Conservation (phyloP, 1,284 basidiomycete species). For the Tilletia caries region DNA sequence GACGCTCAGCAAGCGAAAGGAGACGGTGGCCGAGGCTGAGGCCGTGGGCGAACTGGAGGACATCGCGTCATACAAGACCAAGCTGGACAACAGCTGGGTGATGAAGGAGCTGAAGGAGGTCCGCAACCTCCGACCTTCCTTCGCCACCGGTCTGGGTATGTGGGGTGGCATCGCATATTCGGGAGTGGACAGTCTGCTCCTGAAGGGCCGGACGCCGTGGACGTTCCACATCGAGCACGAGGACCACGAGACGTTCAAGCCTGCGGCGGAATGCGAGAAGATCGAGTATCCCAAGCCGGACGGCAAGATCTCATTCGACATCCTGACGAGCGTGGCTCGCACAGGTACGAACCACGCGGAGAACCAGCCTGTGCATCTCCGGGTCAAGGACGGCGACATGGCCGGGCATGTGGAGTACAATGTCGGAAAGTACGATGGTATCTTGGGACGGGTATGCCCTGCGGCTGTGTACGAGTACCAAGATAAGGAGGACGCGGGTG, state of each 20-base stretch:
- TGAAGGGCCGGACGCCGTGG: constrained; percentile 86
- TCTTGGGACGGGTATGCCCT: constrained; percentile 85
- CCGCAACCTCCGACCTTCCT: constrained; percentile 88
- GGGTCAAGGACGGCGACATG: constrained; percentile 58
- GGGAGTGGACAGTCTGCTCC: constrained; percentile 78
- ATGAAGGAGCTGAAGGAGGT: constrained; percentile 84
- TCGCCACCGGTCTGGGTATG: constrained; percentile 78
- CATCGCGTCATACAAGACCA: constrained; percentile 72
- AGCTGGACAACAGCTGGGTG: constrained; percentile 79
- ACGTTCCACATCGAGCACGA: constrained; percentile 71
- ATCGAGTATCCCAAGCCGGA: constrained; percentile 89
- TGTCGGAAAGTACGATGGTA: constrained; percentile 69
- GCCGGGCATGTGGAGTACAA: constrained; percentile 69
- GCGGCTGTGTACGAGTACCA: constrained; percentile 98
- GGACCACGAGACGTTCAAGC: constrained; percentile 63
- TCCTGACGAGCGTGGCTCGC: constrained; percentile 82
- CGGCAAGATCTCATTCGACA: constrained; percentile 86
- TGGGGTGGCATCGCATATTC: constrained; percentile 88
- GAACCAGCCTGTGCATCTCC: constrained; percentile 87
- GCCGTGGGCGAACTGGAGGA: constrained; percentile 58
- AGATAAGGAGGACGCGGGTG: constrained; percentile 62
- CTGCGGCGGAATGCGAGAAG: constrained; percentile 63
- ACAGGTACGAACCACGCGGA: constrained; percentile 96
- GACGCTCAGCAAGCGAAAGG: constrained; percentile 58
- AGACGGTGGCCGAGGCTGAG: constrained; percentile 25